Percentiles rank a stretch among this genome's conserved stretches.
These are phyloP conservation scores for Schwanniomyces pseudopolymorphus DNA, from an alignment of 805 yeast genomes.

Conservation along the genomic window DNA sequence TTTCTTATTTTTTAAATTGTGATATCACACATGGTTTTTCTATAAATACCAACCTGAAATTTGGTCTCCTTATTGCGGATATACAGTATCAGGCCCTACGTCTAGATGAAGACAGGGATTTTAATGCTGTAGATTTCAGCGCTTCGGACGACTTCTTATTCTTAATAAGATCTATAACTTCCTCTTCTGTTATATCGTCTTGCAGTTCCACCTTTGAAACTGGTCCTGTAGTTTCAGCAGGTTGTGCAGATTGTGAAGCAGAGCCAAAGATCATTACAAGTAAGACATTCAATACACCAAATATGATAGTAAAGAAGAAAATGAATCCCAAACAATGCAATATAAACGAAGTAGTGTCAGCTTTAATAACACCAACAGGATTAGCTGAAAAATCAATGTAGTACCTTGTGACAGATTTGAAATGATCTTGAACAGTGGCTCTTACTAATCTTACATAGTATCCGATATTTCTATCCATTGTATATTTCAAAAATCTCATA, in stretches of 20 bases:
- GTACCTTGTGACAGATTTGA: slow-evolving; percentile 24
- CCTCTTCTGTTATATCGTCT: background rate
- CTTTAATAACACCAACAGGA: slow-evolving; percentile 45
- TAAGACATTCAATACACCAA: slow-evolving; percentile 43
- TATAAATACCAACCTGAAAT: background rate
- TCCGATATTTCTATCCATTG: background rate
- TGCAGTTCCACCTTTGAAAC: background rate
- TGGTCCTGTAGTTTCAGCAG: too few species aligned
- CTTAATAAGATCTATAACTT: background rate
- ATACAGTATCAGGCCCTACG: background rate
- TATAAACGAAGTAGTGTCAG: slow-evolving; percentile 52
- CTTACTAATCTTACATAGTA: background rate
- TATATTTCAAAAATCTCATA: background rate
- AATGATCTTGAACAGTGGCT: background rate
- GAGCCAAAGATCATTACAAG: slow-evolving; percentile 5
- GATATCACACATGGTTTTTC: background rate
- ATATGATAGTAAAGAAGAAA: slow-evolving; percentile 36
- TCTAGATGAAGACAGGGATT: background rate
- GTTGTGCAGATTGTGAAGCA: background rate
- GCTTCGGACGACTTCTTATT: background rate
- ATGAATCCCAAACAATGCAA: slow-evolving; percentile 46
- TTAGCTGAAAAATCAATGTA: slow-evolving; percentile 39
- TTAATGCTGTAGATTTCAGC: background rate
- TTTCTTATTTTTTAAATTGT: too few species aligned
- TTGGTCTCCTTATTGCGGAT: background rate